Base-by-base conservation (phyloP, 805 yeast genomes). In the Nakazawaea holstii region DNA sequence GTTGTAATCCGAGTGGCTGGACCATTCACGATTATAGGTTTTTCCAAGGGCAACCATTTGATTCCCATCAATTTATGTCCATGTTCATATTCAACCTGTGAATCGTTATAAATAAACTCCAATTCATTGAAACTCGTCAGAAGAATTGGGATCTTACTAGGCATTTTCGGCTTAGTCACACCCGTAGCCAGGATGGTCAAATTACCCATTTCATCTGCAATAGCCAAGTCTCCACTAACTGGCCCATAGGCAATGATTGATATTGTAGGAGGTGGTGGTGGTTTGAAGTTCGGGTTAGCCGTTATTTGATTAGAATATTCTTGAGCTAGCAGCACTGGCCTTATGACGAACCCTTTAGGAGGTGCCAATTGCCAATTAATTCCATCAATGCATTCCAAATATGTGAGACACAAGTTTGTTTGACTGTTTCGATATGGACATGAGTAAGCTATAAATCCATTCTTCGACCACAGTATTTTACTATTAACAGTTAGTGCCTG, bases 391-490 rank as follows among this genome's bases (percentile, higher is more conserved):
- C 89, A 80, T 55, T 84, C 91, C 49, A 89, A 58, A 62, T 84
- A 81, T 0, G 95, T 82, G 50, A 87, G 65, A 41, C 70, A 67
- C 20, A 88, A 58, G 50, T 73, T 73, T 49, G 50, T 59, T 56
- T 60, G 69, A 52, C 64, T 67, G 48, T 59, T 66, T 51, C 26
- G 66, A 48, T 61, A 55, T 48, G 61, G 55, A 41, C 63, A 63
- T 35, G 80, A 67, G 55, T 84, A 88, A 1, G 96, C 95, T 30
- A 91, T 76, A 55, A 88, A 79, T 11, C 97, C 97, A 54, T 82
- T 85, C 53, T 81, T 78, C 9, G 95, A 86, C 96, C 96, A 89
- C 9, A 88, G 75, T 8, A 84, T 72, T 41, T 54, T 50, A 2
- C 53, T 54, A 46, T 10, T 13, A 6, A 30, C 4, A 3, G 41